These are phyloP conservation scores for Yarrowia sp. DNA, from an alignment of 805 yeast species.

Conservation along the genomic window DNA sequence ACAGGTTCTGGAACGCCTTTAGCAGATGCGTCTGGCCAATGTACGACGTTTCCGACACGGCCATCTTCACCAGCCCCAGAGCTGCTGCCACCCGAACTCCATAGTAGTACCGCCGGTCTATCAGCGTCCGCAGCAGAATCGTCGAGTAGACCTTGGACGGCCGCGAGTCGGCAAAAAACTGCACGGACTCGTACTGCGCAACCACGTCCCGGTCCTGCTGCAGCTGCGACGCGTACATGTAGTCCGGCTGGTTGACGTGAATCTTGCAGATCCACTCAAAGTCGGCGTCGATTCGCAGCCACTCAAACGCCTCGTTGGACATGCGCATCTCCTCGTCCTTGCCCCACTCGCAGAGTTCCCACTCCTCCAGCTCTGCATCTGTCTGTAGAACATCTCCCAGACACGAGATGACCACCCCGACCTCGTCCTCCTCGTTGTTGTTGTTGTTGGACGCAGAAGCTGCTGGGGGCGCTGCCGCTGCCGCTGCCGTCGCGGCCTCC, in stretches of 20 bases:
- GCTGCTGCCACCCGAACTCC: slow-evolving; percentile 91
- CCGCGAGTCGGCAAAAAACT: slow-evolving; percentile 61
- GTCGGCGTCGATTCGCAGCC: slow-evolving; percentile 98
- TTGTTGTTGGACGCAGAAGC: slow-evolving; percentile 26
- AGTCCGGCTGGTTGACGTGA: slow-evolving; percentile 82
- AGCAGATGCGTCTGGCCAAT: slow-evolving; percentile 72
- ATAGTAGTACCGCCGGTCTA: slow-evolving; percentile 82
- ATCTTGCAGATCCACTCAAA: slow-evolving; percentile 92
- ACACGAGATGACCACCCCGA: slow-evolving; percentile 47
- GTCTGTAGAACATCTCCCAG: slow-evolving; percentile 75
- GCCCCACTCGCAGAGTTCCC: slow-evolving; percentile 72
- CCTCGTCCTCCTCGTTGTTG: slow-evolving; percentile 40
- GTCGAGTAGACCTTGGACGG: slow-evolving; percentile 70
- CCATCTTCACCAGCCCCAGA: slow-evolving; percentile 63
- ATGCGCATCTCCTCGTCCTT: slow-evolving; percentile 64
- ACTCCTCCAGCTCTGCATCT: slow-evolving; percentile 57
- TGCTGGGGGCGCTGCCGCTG: slow-evolving; percentile 22
- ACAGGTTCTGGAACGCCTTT: slow-evolving; percentile 62
- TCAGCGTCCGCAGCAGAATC: slow-evolving; percentile 67
- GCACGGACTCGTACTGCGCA: slow-evolving; percentile 84
- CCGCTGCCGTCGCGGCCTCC: slow-evolving; percentile 30
- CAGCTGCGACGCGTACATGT: slow-evolving; percentile 90
- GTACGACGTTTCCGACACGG: slow-evolving; percentile 58
- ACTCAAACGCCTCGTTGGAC: slow-evolving; percentile 86
- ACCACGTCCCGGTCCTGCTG: slow-evolving; percentile 95